Base-by-base conservation (phyloP, 2,329 filamentous ascomycete species). In the Tolypocladium sp. region DNA sequence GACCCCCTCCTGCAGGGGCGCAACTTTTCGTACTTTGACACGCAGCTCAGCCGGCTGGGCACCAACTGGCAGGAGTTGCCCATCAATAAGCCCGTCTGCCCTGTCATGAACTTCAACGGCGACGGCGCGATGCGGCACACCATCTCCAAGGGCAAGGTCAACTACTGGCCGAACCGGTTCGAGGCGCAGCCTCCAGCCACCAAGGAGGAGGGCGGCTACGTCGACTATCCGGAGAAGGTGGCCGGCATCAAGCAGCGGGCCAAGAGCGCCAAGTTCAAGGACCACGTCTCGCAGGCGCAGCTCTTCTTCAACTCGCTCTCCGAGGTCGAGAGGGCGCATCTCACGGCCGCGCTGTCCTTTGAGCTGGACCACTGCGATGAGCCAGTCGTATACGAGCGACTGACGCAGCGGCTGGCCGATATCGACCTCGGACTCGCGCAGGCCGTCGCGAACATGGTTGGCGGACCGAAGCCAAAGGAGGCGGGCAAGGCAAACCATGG, bases 281-380 rank as follows among this genome's bases (percentile, higher is more conserved):
- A 94, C 62, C 89, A 93, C 69, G 84, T 83, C 73, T 86, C 82
- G 56, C 90, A 94, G 70, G 89, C 90, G 0, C 89, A 92, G 69
- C 77, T 93, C 2, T 94, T 94, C 76, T 93, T 86, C 76, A 93
- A 93, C 76, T 92, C 88, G 20, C 73, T 93, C 64, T 83, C 84
- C 0, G 74, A 79, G 0, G 76, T 84, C 4, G 90, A 93, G 72
- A 85, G 89, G 73, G 82, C 89, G 63, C 87, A 90, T 67, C 67
- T 91, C 22, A 77, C 88, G 71, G 87, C 90, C 65, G 88, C 86
- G 0, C 82, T 91, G 56, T 84, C 87, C 1, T 91, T 91, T 68
- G 88, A 91, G 72, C 77, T 94, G 1, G 89, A 92, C 67, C 90
- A 93, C 71, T 94, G 90, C 69, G 89, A 93, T 27, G 90, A 94